Conservation (phyloP, 495 filamentous ascomycete species). For the Penicillium arizonense region DNA sequence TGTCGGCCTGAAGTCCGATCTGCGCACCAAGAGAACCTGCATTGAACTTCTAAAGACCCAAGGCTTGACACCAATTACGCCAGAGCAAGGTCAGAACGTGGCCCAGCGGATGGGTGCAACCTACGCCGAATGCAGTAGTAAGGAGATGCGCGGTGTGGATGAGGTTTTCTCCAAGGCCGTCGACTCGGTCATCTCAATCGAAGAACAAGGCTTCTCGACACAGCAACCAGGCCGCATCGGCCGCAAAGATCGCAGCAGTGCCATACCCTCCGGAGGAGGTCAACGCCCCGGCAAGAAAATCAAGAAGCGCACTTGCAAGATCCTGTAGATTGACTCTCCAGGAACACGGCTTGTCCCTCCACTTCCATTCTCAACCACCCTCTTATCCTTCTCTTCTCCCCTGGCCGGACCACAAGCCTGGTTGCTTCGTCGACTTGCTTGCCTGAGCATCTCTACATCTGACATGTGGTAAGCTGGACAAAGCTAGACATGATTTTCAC, state of each 20-base stretch:
- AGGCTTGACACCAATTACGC: constrained; percentile 90
- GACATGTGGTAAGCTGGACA: constrained; percentile 31
- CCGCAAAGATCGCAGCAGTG: constrained; percentile 13
- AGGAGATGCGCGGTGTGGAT: constrained; percentile 93
- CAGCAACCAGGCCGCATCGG: constrained; percentile 8
- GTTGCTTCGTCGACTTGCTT: constrained; percentile 38
- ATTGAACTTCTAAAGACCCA: constrained; percentile 98
- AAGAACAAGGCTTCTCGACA: constrained; percentile 40
- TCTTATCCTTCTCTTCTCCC: constrained; percentile 20
- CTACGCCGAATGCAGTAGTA: constrained; percentile 97
- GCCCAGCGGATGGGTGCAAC: constrained; percentile 88
- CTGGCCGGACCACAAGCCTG: constrained; percentile 37
- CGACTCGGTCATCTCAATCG: constrained; percentile 68
- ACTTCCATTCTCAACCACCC: constrained; percentile 14
- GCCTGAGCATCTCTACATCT: constrained; percentile 20
- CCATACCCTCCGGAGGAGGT: constrained; percentile 30
- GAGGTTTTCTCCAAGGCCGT: constrained; percentile 92
- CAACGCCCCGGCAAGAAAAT: constrained; percentile 35
- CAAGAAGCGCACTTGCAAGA: constrained; percentile 73
- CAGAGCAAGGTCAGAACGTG: constrained; percentile 82
- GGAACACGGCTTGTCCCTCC: background rate
- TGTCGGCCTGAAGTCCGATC: constrained; percentile 93
- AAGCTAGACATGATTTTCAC: constrained; percentile 26
- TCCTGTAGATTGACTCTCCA: constrained; percentile 51
- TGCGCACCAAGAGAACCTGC: constrained; percentile 89